phyloP scores from a whole-genome alignment of 768 basidiomycete genomes.

The Russula sp. region DNA sequence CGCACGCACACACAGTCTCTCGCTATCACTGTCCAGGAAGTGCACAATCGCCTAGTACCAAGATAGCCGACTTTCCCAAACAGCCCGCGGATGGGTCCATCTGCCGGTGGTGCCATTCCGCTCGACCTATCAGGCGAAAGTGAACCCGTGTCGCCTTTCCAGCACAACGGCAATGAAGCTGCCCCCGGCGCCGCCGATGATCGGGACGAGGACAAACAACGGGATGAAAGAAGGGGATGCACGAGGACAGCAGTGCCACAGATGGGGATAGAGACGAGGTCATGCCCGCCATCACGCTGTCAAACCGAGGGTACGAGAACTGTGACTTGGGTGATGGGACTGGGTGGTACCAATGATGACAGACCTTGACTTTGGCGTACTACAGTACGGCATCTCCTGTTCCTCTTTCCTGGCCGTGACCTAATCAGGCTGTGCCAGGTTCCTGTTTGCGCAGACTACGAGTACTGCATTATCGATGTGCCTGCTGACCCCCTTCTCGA shows the following conservation, averaged over 20 bases:
- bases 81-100: slow-evolving; percentile 84
- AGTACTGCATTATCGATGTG: slow-evolving; percentile 98
- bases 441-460: slow-evolving; percentile 34
- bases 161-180: slow-evolving; percentile 54
- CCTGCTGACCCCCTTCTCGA: slow-evolving; percentile 11
- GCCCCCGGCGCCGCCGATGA: slow-evolving; percentile 41
- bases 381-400: not conserved
- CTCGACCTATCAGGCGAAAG: slow-evolving; percentile 59
- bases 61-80: slow-evolving; percentile 90
- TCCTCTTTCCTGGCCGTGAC: not conserved
- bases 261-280: slow-evolving; percentile 35
- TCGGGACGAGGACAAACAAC: slow-evolving; percentile 37
- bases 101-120: slow-evolving; percentile 73
- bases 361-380: not conserved
- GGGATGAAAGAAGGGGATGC: slow-evolving; percentile 41
- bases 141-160: slow-evolving; percentile 41
- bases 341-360: not conserved
- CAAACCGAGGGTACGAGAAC: slow-evolving; percentile 31
- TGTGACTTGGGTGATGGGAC: slow-evolving; percentile 37
- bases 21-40: slow-evolving; percentile 51
- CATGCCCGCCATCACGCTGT: slow-evolving; percentile 25
- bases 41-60: slow-evolving; percentile 79
- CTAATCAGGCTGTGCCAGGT: not conserved
- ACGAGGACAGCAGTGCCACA: slow-evolving; percentile 29
- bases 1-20: not conserved